phyloP scores from a whole-genome alignment of 176 grass and related monocot genomes.

The Saccharum spontaneum region DNA sequence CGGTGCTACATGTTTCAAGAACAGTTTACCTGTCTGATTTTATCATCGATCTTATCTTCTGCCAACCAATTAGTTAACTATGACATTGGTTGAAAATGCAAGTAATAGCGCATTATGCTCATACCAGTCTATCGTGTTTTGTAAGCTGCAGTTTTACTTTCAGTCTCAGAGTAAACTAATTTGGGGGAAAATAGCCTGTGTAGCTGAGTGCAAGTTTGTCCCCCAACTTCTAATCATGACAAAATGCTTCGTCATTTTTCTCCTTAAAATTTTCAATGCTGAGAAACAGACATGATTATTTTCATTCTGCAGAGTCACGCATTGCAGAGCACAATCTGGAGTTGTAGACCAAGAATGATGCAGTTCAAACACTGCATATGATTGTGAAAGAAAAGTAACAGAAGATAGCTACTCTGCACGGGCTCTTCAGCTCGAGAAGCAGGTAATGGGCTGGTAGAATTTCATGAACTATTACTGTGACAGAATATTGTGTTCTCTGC shows the following conservation, averaged over 20 bases:
- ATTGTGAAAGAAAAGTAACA: constrained; percentile 49
- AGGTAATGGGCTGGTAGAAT: constrained; percentile 45
- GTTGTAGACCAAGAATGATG: constrained; percentile 68
- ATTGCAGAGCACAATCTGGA: constrained; percentile 47
- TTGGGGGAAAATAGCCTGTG: background rate
- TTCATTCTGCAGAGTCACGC: constrained; percentile 46
- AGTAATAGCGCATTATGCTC: background rate
- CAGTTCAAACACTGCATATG: constrained; percentile 46
- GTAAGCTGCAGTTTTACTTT: background rate
- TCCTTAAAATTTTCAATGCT: background rate
- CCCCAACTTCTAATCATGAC: background rate
- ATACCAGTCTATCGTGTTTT: background rate
- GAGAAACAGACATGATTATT: background rate
- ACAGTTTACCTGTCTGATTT: too few species aligned
- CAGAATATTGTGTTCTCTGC: constrained; percentile 17
- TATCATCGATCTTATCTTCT: too few species aligned
- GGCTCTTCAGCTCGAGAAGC: constrained; percentile 63
- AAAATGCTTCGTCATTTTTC: background rate
- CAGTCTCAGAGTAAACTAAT: background rate
- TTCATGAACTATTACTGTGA: constrained; percentile 12
- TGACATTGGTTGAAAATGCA: too few species aligned
- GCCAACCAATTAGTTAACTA: too few species aligned
- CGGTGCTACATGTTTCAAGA: too few species aligned
- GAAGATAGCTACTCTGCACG: constrained; percentile 47
- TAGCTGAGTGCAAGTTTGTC: background rate